These are phyloP conservation scores for Lachnellula cervina DNA, from an alignment of 2,329 filamentous ascomycete genomes.

Conservation along the genomic window DNA sequence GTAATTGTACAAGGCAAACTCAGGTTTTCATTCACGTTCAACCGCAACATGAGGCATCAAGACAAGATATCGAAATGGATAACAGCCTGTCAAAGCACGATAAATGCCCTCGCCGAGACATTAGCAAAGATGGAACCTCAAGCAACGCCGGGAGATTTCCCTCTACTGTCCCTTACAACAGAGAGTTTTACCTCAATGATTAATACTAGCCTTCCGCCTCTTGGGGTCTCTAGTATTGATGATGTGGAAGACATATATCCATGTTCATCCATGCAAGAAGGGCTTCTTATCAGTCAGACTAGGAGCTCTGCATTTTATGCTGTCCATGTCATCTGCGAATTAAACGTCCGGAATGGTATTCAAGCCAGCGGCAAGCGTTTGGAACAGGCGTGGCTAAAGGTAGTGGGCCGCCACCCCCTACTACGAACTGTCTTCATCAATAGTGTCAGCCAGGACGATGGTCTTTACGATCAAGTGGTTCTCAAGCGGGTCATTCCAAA, in stretches of 20 bases:
- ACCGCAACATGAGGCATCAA: constrained; percentile 12
- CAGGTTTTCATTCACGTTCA: constrained; percentile 18
- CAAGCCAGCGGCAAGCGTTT: neutral
- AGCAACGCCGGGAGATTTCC: constrained; percentile 11
- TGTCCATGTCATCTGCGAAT: neutral
- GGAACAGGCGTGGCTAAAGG: constrained; percentile 6
- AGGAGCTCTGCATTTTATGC: constrained; percentile 1
- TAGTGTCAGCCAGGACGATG: constrained; percentile 8
- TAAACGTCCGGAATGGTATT: neutral
- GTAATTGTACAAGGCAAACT: constrained; percentile 12
- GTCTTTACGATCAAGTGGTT: constrained; percentile 12
- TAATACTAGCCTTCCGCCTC: neutral
- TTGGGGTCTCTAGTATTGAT: neutral
- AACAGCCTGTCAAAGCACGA: constrained; percentile 12
- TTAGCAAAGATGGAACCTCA: neutral
- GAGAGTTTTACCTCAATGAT: neutral
- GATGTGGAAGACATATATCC: constrained; percentile 14
- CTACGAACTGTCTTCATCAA: constrained; percentile 16
- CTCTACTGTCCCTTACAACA: constrained; percentile 9
- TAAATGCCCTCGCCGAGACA: neutral
- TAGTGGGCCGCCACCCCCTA: constrained; percentile 7
- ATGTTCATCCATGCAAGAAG: constrained; percentile 13
- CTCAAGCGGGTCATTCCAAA: constrained; percentile 3
- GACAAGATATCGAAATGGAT: constrained; percentile 15
- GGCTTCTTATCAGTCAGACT: constrained; percentile 6